Base-by-base conservation (phyloP, 176 grass and related monocot genomes). In the Oryza australiensis region DNA sequence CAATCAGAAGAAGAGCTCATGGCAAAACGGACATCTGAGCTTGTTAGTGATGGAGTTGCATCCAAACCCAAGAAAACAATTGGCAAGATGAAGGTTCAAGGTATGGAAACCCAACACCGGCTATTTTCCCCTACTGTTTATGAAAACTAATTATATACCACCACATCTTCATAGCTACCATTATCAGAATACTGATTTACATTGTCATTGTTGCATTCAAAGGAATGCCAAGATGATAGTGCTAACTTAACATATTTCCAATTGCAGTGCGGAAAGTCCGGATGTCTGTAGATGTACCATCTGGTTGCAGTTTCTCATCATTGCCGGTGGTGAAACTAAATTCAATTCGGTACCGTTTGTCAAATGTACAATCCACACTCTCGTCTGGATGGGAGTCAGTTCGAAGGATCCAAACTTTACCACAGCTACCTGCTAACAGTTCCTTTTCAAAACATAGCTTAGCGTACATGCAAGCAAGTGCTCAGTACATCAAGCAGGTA, bases 51-150 rank as follows among this genome's bases (percentile, higher is more conserved):
- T 92, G 96, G 96, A 46, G 81, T 89, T 75, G 87, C 89, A 26
- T 80, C 93, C 46, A 99, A 99, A 70, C 96, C 93, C 57, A 99
- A 90, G 86, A 99, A 94, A 86, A 88, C 89, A 70, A 93, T 95
- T 55, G 96, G 96, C 77, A 95, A 93, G 88, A 91, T 99, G 91
- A 99, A 99, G 78, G 93, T 99, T 72, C 96, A 99, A 99, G 96
- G 96, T 97, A 87, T 83, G 26, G 6, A 45, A 72, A 55, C 22
- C 12, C 75, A 24, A 49, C 15, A 5, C 13, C 73, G 3, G 13
- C 29, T 55, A 38, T 32, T 63, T 73, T 7, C 9, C 18, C 13
- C 68, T 34, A 14, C 34, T 74, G 27, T 48, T 42, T 48, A 41
- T 24, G 34, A 84, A 74, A 59, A 65, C 26, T 75, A 80, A 55